Evolutionary conservation across 2,329 filamentous ascomycete species (phyloP).

Genomic region (Thielaviopsis cerberus): DNA sequence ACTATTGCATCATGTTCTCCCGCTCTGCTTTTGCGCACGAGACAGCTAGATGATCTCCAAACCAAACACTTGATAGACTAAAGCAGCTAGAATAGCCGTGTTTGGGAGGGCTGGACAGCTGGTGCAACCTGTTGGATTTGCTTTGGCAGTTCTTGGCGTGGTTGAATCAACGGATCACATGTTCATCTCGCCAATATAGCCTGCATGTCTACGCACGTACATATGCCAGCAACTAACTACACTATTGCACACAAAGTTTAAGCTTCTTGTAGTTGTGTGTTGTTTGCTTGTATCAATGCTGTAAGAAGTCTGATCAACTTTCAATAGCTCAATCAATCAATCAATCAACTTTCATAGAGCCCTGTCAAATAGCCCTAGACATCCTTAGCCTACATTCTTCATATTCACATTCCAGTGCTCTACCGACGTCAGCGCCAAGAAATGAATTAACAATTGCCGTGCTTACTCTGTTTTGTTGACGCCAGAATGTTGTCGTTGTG

Average conservation of each 20-base stretch:
- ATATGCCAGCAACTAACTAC: too few relatives aligned
- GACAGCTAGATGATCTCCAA: background rate
- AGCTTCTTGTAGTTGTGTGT: background rate
- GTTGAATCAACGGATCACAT: background rate
- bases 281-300: background rate
- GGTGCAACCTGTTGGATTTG: background rate
- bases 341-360: too few relatives aligned
- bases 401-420: too few relatives aligned
- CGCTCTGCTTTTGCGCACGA: background rate
- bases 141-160: background rate
- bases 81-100: background rate
- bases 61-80: background rate
- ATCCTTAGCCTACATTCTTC: too few relatives aligned
- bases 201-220: too few relatives aligned
- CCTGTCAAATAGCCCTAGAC: too few relatives aligned
- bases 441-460: too few relatives aligned
- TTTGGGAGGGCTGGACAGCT: background rate
- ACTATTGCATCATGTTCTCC: background rate
- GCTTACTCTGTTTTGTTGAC: too few relatives aligned
- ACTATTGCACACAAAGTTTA: too few relatives aligned
- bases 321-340: too few relatives aligned
- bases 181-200: background rate
- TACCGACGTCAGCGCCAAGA: too few relatives aligned
- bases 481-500: too few relatives aligned
- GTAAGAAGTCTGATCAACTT: background rate